Evolutionary conservation across 305 asterid species (phyloP).

Genomic region (Fraxinus latifolia): DNA sequence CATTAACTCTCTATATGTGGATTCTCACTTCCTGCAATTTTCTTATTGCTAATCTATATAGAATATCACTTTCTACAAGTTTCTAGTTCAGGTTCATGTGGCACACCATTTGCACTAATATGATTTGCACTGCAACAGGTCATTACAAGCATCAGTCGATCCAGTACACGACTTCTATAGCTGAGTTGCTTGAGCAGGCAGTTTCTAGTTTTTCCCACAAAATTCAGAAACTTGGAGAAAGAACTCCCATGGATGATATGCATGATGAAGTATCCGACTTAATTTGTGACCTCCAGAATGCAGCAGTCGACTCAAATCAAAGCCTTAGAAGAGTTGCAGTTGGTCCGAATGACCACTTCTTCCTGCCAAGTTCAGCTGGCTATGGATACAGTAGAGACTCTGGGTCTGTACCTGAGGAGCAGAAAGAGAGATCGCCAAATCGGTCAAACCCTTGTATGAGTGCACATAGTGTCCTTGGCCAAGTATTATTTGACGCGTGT

Average conservation of each 20-base stretch:
- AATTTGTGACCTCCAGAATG: slow-evolving; percentile 89
- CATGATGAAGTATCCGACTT: slow-evolving; percentile 56
- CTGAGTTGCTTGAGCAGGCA: slow-evolving; percentile 64
- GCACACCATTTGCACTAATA: background rate
- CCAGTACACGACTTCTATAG: slow-evolving; percentile 48
- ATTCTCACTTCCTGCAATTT: background rate
- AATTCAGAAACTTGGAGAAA: slow-evolving; percentile 57
- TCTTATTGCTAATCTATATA: background rate
- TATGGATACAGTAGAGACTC: slow-evolving; percentile 41
- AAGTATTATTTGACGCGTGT: slow-evolving; percentile 73
- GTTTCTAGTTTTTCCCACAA: slow-evolving; percentile 49
- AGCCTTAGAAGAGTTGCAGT: slow-evolving; percentile 78
- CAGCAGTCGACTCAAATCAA: slow-evolving; percentile 72
- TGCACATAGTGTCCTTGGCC: slow-evolving; percentile 85
- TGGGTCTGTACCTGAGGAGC: slow-evolving; percentile 43
- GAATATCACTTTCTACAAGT: background rate
- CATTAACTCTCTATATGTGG: background rate
- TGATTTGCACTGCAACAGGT: slow-evolving; percentile 43
- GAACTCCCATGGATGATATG: slow-evolving; percentile 41
- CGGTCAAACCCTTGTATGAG: slow-evolving; percentile 53
- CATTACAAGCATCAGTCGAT: slow-evolving; percentile 43
- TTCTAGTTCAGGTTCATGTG: background rate
- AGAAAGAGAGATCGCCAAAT: slow-evolving; percentile 44
- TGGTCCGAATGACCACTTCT: slow-evolving; percentile 79
- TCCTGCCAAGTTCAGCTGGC: slow-evolving; percentile 67